Percentiles rank a stretch among this genome's conserved stretches.
phyloP scores from a whole-genome alignment of 352 stramenopile genomes.

The Aphanomyces invadans region DNA sequence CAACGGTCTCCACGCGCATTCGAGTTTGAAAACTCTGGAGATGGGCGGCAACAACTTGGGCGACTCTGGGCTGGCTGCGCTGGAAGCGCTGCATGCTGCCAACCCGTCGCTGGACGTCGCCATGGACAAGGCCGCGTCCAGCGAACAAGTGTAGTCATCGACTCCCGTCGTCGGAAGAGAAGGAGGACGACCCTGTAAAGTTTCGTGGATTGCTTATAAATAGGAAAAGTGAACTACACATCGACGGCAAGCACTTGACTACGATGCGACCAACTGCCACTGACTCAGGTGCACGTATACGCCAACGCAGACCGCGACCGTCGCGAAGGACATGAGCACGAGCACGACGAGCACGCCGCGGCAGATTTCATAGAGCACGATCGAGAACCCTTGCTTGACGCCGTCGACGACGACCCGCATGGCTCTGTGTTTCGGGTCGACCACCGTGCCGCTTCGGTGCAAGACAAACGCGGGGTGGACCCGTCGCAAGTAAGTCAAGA shows the following conservation, averaged over 20 bases:
- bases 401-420: background rate
- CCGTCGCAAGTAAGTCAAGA: background rate
- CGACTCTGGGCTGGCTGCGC: conserved; percentile 48
- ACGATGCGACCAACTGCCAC: background rate
- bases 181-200: too few relatives aligned
- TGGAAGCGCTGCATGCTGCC: conserved; percentile 46
- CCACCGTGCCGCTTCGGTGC: background rate
- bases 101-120: conserved; percentile 64
- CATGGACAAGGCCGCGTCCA: conserved; percentile 69
- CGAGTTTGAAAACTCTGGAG: conserved; percentile 67
- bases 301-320: background rate
- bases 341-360: conserved; percentile 12
- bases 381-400: conserved; percentile 11
- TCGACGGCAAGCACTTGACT: background rate
- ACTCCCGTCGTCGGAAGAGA: too few relatives aligned
- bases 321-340: background rate
- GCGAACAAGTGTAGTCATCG: conserved; percentile 55
- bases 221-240: background rate
- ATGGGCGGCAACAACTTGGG: conserved; percentile 78
- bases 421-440: background rate
- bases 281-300: conserved; percentile 8
- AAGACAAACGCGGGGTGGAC: background rate
- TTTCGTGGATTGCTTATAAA: too few relatives aligned
- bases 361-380: conserved; percentile 21
- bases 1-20: conserved; percentile 47